phyloP scores from a whole-genome alignment of 179 eudicot species.

The Silene coronaria region DNA sequence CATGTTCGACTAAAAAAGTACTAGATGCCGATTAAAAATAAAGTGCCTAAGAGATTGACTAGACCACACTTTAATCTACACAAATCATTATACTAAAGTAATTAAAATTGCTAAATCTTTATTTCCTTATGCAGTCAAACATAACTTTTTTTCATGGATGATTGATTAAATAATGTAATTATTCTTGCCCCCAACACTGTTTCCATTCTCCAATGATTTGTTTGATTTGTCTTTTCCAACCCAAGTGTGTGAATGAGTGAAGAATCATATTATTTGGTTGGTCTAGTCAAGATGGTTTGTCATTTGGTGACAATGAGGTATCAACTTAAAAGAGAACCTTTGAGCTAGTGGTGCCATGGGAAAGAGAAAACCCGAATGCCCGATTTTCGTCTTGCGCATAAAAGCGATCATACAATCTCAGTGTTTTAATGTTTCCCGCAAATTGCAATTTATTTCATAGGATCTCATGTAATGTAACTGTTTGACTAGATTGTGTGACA shows the following conservation, averaged over 20 bases:
- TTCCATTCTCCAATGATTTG: neutral
- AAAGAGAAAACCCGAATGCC: neutral
- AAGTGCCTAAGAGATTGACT: neutral
- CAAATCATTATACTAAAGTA: neutral
- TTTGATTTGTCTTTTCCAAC: neutral
- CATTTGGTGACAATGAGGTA: neutral
- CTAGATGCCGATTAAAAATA: neutral
- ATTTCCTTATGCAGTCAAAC: neutral
- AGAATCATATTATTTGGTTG: neutral
- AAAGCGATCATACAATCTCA: no score
- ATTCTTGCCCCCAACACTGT: no score
- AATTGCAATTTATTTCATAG: no score
- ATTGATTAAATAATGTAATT: neutral
- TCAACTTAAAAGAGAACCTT: neutral
- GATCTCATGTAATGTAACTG: no score
- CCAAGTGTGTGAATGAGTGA: neutral
- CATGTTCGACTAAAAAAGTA: neutral
- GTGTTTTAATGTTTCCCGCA: no score
- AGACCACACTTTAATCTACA: slow-evolving; percentile 2
- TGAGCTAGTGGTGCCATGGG: neutral
- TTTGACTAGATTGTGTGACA: no score
- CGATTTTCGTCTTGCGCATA: neutral
- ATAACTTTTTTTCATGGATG: slow-evolving; percentile 1
- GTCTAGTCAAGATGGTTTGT: neutral
- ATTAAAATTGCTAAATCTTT: neutral